Percentiles rank a stretch among this genome's conserved stretches.
These are phyloP conservation scores for Huntiella omanensis DNA, from an alignment of 2,329 filamentous ascomycete species.

Conservation along the genomic window DNA sequence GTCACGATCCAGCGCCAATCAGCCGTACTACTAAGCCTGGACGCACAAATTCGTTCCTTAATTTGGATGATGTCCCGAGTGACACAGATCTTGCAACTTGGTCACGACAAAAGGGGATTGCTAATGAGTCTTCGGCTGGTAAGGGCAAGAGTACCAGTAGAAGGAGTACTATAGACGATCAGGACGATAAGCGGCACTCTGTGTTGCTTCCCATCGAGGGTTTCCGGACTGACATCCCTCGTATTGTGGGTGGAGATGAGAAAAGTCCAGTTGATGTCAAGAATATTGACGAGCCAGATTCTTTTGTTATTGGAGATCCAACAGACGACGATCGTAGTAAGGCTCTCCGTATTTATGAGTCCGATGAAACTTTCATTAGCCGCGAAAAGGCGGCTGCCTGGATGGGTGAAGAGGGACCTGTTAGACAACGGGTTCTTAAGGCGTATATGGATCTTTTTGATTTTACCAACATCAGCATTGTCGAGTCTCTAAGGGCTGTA, in stretches of 20 bases:
- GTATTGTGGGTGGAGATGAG: conserved; percentile 26
- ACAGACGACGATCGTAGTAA: conserved; percentile 55
- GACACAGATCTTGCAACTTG: conserved; percentile 25
- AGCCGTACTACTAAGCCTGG: conserved; percentile 17
- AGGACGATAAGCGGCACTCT: conserved; percentile 20
- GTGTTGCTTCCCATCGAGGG: conserved; percentile 27
- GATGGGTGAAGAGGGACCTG: conserved; percentile 58
- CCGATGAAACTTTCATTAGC: conserved; percentile 60
- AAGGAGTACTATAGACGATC: conserved; percentile 13
- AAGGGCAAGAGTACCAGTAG: neutral
- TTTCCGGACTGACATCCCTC: conserved; percentile 18
- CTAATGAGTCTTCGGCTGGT: neutral
- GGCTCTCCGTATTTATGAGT: conserved; percentile 68
- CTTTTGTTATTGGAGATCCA: conserved; percentile 35
- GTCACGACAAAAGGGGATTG: neutral
- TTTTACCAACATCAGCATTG: conserved; percentile 63
- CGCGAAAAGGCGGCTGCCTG: conserved; percentile 70
- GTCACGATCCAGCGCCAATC: conserved; percentile 19
- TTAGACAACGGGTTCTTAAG: conserved; percentile 37
- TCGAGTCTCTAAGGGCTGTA: conserved; percentile 58
- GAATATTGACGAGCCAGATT: conserved; percentile 36
- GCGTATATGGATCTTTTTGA: conserved; percentile 92
- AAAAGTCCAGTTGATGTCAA: conserved; percentile 19
- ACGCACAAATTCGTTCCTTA: conserved; percentile 30
- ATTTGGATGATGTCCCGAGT: conserved; percentile 26